Conservation (phyloP, 2,329 filamentous ascomycete species). For the Gremmenia infestans region DNA sequence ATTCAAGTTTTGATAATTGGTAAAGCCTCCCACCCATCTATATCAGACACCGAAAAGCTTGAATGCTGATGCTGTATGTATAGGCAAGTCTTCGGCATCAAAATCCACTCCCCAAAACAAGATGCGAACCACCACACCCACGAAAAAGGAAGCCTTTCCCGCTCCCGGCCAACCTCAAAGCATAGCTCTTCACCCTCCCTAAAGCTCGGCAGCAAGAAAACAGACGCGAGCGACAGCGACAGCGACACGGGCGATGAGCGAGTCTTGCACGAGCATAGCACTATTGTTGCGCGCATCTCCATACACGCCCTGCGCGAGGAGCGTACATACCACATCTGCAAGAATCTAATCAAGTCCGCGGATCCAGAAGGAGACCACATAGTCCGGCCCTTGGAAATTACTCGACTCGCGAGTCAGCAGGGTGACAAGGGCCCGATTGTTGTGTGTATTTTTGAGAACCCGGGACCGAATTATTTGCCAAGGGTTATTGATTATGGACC, state of each 20-base stretch:
- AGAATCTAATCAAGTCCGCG: conserved; percentile 62
- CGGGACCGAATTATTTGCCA: conserved; percentile 67
- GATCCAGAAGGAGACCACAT: conserved; percentile 74
- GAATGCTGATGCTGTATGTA: not conserved
- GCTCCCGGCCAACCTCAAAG: conserved; percentile 32
- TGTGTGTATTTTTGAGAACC: conserved; percentile 75
- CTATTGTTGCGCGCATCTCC: conserved; percentile 73
- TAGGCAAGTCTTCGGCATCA: conserved; percentile 64
- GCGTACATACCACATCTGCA: conserved; percentile 78
- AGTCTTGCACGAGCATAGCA: conserved; percentile 32
- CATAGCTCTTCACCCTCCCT: not conserved
- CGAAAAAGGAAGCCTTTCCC: conserved; percentile 36
- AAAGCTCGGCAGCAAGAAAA: conserved; percentile 1
- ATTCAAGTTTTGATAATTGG: conserved; percentile 86
- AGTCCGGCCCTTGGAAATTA: conserved; percentile 72
- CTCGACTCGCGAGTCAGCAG: conserved; percentile 62
- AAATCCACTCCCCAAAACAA: conserved; percentile 2
- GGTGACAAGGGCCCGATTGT: conserved; percentile 68
- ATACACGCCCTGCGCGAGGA: conserved; percentile 79
- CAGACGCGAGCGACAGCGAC: conserved; percentile 16
- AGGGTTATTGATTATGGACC: conserved; percentile 74
- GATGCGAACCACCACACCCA: not conserved
- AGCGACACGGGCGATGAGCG: conserved; percentile 20
- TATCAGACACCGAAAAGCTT: too few relatives aligned
- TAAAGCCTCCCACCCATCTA: conserved; percentile 32